Evolutionary conservation across 2,329 filamentous ascomycete species (phyloP).

Genomic region (Tolypocladium inflatum): DNA sequence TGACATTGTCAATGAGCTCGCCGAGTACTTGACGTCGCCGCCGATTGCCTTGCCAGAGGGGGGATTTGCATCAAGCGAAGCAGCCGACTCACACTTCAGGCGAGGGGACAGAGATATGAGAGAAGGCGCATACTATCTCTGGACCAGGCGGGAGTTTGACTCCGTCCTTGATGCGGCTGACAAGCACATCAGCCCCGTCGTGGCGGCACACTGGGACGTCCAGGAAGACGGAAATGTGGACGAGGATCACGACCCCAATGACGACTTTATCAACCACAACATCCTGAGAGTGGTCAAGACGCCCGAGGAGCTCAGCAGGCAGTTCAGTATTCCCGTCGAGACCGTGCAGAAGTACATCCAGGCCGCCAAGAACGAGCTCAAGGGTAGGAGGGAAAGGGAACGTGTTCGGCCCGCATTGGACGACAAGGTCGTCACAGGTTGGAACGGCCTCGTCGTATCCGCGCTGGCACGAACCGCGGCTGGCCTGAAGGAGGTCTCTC

Average conservation of each 20-base stretch:
- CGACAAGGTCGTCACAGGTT: constrained; percentile 77
- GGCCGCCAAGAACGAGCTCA: constrained; percentile 57
- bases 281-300: constrained; percentile 66
- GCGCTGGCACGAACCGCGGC: constrained; percentile 69
- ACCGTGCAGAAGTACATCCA: constrained; percentile 61
- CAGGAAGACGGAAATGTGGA: constrained; percentile 77
- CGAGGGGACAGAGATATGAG: constrained; percentile 71
- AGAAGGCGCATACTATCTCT: constrained; percentile 91
- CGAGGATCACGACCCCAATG: constrained; percentile 73
- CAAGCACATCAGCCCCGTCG: constrained; percentile 57
- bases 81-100: constrained; percentile 73
- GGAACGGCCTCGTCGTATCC: constrained; percentile 83
- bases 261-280: constrained; percentile 92
- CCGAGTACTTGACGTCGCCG: constrained; percentile 69
- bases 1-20: constrained; percentile 70
- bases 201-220: constrained; percentile 78
- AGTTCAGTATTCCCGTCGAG: constrained; percentile 62
- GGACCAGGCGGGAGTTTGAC: constrained; percentile 82
- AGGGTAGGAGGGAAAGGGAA: constrained; percentile 61
- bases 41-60: constrained; percentile 60
- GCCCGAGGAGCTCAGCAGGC: constrained; percentile 58
- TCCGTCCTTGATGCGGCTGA: constrained; percentile 48
- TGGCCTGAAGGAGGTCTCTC: constrained; percentile 52
- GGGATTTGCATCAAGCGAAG: constrained; percentile 80
- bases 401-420: constrained; percentile 71